Evolutionary conservation across 1,284 basidiomycete genomes (phyloP), one percentile per base, ranked within the genome.

Genomic region (Ceratobasidium sp.): DNA sequence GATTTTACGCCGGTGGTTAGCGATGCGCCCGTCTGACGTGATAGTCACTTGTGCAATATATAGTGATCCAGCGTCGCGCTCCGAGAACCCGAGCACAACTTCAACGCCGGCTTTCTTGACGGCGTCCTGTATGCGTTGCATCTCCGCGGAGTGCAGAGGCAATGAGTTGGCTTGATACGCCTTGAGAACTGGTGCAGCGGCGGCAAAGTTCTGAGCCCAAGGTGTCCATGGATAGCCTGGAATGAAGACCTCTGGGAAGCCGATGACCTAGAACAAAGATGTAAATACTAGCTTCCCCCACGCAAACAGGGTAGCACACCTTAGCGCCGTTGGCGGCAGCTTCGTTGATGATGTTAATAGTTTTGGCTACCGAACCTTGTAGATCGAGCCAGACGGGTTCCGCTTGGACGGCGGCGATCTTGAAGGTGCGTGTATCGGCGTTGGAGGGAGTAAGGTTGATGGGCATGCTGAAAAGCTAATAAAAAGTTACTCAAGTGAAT

Each of bases 201-300:
- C 81, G 3, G 83, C 81, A 63, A 84, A 84, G 60, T 82, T 82
- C 70, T 84, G 83, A 3, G 83, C 83, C 83, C 84, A 84, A 18
- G 84, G 83, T 6, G 83, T 84, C 84, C 84, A 84, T 12, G 84
- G 84, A 79, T 84, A 84, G 33, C 84, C 84, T 84, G 64, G n/a
- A 18, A 58, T 56, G 40, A 67, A 66, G n/a, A 68, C 66, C 26
- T 68, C 12, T 67, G 71, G 55, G 70, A 60, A 40, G 55, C 49
- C 28, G 58, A 51, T 33, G 63, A 61, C 18, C 66, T 68, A 51
- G 18, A 44, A 18, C 15, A 28, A 46, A n/a, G 9, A 33, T 46
- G 26, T 68, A 18, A 68, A 28, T 68, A 28, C 18, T n/a, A n/a
- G 23, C 4, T 42, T 83, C 23, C 84, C 83, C 77, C 83, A 85